phyloP scores from a whole-genome alignment of 73 alveolate species.

The Stentor roeselii region DNA sequence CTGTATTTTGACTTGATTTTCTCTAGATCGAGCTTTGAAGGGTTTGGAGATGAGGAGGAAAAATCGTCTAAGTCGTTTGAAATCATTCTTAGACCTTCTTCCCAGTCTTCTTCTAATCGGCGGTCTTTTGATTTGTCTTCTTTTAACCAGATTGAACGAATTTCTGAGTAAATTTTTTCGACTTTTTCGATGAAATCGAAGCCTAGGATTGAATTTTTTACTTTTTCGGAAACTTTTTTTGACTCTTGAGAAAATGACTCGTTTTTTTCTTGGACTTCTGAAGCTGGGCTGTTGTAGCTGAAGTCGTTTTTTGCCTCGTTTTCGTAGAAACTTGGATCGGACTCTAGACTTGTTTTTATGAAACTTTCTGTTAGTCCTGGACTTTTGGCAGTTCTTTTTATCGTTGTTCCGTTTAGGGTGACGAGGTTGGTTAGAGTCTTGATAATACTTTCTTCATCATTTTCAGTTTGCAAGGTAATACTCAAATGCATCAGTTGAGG shows the following conservation, averaged over 20 bases:
- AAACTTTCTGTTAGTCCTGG: no score
- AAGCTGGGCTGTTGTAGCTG: neutral
- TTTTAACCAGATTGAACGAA: conserved; percentile 43
- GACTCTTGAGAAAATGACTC: neutral
- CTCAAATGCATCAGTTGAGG: neutral
- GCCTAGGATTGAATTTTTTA: neutral
- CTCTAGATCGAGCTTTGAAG: neutral
- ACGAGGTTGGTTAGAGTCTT: neutral
- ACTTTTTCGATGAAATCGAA: conserved; percentile 56
- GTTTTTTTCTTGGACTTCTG: neutral
- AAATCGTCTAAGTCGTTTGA: conserved; percentile 54
- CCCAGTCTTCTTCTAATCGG: conserved; percentile 66
- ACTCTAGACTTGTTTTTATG: neutral
- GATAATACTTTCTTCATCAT: neutral
- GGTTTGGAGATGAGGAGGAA: conserved; percentile 15
- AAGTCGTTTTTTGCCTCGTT: conserved; percentile 2
- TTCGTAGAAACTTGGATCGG: neutral
- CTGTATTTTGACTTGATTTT: conserved; percentile 44
- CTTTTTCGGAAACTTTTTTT: neutral
- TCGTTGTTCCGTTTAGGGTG: neutral
- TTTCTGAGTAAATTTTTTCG: conserved; percentile 52
- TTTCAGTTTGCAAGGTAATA: neutral
- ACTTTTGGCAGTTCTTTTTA: neutral
- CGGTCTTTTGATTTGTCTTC: conserved; percentile 53
- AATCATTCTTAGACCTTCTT: conserved; percentile 46